Base-by-base conservation (phyloP, 768 basidiomycete species). In the Rhodosporidiobolus odoratus region DNA sequence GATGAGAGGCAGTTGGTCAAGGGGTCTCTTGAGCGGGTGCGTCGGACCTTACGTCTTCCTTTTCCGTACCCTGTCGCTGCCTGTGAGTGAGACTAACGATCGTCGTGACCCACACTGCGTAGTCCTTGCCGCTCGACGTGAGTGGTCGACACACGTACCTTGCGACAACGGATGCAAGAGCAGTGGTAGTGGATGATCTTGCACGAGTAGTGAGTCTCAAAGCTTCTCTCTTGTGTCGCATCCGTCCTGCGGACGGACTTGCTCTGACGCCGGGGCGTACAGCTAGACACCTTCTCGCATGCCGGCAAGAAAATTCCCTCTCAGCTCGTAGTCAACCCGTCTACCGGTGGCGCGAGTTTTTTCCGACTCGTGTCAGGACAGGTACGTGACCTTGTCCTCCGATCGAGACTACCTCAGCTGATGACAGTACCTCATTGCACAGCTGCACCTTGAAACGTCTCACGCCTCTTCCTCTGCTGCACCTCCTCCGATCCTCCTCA, bases 11-110 rank as follows among this genome's bases (percentile, higher is more conserved):
- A 30, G 58, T 17, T 69, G 32, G 52, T 38, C 5, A 56, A 57
- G 25, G 69, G 69, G 0, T 0, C 43, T 5, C 37, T 70, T 0
- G 69, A 70, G 12, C 21, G 57, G 58, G 69, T 69, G 45, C 48
- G 58, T n/a, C n/a, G n/a, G n/a, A n/a, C n/a, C n/a, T n/a, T 50
- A 50, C 48, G 48, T 50, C 21, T 50, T n/a, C 48, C 12, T 50
- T 50, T 23, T 50, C 48, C 23, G 21, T 23, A 15, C 48, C 48
- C 48, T 50, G 48, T 50, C n/a, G 9, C 23, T 10, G n/a, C n/a
- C n/a, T n/a, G n/a, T n/a, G n/a, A n/a, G n/a, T n/a, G n/a, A n/a
- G n/a, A n/a, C n/a, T n/a, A n/a, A n/a, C n/a, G n/a, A 15, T 23
- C 12, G 48, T 50, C 48, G 8, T 8, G 21, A 50, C 21, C 21